Evolutionary conservation across 345 rosid genomes (phyloP).

Genomic region (Eucalyptus marginata): DNA sequence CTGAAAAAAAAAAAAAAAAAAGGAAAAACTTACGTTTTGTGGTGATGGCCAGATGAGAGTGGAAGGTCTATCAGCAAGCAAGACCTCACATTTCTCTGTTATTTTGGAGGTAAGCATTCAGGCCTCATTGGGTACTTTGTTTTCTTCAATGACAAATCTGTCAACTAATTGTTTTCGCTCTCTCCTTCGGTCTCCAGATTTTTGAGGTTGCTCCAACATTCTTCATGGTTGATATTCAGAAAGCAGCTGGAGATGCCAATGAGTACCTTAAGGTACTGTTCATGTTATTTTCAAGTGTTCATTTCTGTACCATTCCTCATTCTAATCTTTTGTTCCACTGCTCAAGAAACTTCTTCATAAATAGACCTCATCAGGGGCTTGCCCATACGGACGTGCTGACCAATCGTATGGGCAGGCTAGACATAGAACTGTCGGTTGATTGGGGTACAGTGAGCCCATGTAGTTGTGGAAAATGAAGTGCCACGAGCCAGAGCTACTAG

Average conservation of each 20-base stretch:
- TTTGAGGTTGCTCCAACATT: conserved; percentile 88
- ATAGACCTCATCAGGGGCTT: background rate
- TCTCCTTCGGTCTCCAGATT: conserved; percentile 21
- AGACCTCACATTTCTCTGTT: conserved; percentile 63
- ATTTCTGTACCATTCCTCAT: background rate
- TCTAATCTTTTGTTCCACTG: background rate
- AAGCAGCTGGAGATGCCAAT: conserved; percentile 47
- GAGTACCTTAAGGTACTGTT: conserved; percentile 63
- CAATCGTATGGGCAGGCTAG: background rate
- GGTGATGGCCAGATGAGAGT: conserved; percentile 75
- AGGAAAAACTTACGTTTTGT: background rate
- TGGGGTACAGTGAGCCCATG: background rate
- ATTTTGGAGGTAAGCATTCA: conserved; percentile 54
- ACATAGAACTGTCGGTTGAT: background rate
- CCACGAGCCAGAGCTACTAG: background rate
- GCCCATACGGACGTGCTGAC: background rate
- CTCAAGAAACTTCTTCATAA: background rate
- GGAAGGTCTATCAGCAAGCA: conserved; percentile 72
- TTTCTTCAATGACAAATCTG: background rate
- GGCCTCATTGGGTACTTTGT: background rate
- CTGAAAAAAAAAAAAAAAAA: background rate
- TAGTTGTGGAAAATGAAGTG: background rate
- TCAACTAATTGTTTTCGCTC: background rate
- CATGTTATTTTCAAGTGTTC: background rate
- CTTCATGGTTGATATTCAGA: conserved; percentile 84